phyloP scores from a whole-genome alignment of 345 rosid species.

The Melaleuca alternifolia region DNA sequence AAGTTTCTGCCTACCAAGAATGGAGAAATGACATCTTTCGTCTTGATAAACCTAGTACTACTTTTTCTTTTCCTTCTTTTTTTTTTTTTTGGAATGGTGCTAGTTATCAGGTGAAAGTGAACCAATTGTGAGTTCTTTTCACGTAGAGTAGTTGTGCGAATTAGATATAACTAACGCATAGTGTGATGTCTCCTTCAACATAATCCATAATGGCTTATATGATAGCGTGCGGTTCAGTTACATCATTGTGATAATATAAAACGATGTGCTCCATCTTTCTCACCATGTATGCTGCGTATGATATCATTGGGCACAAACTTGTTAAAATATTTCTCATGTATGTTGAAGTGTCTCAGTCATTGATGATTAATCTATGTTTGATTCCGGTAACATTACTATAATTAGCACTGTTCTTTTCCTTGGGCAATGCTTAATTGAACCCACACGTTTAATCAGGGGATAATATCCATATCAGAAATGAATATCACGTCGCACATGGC shows the following conservation, averaged over 20 bases:
- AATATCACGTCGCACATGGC: neutral
- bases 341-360: no score
- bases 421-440: neutral
- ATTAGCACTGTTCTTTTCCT: neutral
- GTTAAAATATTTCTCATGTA: no score
- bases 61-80: neutral
- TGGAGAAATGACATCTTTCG: neutral
- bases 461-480: neutral
- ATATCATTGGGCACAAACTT: no score
- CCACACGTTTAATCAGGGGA: neutral
- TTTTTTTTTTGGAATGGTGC: neutral
- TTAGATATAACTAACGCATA: neutral
- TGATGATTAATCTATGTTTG: neutral
- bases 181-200: neutral
- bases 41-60: neutral
- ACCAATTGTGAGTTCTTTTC: neutral
- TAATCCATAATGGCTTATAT: no score
- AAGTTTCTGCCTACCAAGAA: neutral
- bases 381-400: neutral
- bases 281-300: no score
- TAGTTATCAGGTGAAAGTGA: neutral
- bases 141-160: neutral
- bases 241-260: no score
- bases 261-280: no score
- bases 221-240: no score